Conservation (phyloP, 257 asterid genomes). For the Agastache rugosa region DNA sequence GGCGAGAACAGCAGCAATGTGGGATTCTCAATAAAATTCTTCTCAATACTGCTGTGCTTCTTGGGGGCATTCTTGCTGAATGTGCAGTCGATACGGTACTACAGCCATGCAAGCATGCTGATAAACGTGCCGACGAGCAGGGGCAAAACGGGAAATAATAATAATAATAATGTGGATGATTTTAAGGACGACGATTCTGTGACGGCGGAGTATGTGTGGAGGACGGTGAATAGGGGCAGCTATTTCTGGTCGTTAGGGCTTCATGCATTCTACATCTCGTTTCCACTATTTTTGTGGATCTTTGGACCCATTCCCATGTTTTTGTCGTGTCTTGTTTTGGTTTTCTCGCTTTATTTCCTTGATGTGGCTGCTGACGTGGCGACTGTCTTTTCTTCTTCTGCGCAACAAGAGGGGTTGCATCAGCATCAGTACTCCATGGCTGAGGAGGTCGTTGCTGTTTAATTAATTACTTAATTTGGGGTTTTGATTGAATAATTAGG, state of each 20-base stretch:
- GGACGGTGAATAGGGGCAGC: slow-evolving; percentile 72
- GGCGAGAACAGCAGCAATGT: slow-evolving; percentile 47
- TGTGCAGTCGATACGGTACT: slow-evolving; percentile 87
- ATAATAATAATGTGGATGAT: not conserved
- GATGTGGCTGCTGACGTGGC: slow-evolving; percentile 59
- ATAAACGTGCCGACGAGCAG: slow-evolving; percentile 68
- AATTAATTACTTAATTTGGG: too few relatives aligned
- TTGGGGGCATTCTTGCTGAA: slow-evolving; percentile 73
- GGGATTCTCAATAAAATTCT: slow-evolving; percentile 65
- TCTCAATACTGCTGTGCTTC: slow-evolving; percentile 77
- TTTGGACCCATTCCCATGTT: slow-evolving; percentile 95
- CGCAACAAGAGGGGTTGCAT: too few relatives aligned
- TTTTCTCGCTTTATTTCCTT: slow-evolving; percentile 66
- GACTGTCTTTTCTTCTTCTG: too few relatives aligned
- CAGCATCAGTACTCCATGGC: too few relatives aligned
- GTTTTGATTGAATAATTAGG: too few relatives aligned
- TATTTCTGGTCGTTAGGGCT: slow-evolving; percentile 95
- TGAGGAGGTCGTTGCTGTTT: too few relatives aligned
- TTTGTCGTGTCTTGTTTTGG: slow-evolving; percentile 55
- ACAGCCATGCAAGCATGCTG: slow-evolving; percentile 91
- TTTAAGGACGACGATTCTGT: slow-evolving; percentile 35
- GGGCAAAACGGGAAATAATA: not conserved
- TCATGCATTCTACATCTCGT: slow-evolving; percentile 78
- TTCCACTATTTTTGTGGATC: slow-evolving; percentile 87
- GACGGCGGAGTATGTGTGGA: slow-evolving; percentile 68